Evolutionary conservation across 768 basidiomycete genomes (phyloP).

Genomic region (Kwoniella mangroviensis): DNA sequence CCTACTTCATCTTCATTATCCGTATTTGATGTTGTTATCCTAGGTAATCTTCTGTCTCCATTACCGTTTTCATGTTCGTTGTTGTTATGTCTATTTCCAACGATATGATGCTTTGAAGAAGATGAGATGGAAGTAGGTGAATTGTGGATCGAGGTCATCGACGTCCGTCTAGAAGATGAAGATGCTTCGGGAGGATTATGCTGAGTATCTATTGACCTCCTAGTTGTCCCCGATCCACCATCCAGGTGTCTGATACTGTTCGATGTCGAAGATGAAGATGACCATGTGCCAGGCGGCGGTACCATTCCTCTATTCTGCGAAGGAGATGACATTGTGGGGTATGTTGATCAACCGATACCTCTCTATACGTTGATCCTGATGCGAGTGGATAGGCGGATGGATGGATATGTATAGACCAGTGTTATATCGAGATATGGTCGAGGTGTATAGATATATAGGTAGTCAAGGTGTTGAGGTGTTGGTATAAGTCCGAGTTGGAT

Average conservation of each 20-base stretch:
- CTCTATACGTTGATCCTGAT: neutral
- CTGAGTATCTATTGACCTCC: slow-evolving; percentile 24
- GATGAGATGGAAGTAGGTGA: slow-evolving; percentile 30
- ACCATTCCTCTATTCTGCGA: slow-evolving; percentile 22
- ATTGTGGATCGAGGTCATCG: slow-evolving; percentile 24
- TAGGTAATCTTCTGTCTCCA: slow-evolving; percentile 14
- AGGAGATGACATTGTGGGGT: slow-evolving; percentile 17
- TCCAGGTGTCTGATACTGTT: neutral
- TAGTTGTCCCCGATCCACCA: neutral
- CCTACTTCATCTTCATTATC: slow-evolving; percentile 10
- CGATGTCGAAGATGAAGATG: slow-evolving; percentile 14
- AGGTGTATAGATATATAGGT: neutral
- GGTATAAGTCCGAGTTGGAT: neutral
- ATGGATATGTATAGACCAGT: neutral
- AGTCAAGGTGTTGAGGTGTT: neutral
- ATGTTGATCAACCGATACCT: neutral
- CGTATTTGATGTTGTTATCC: slow-evolving; percentile 32
- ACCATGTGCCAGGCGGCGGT: slow-evolving; percentile 20
- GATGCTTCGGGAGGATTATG: slow-evolving; percentile 8
- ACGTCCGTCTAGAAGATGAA: slow-evolving; percentile 24
- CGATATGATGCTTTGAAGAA: slow-evolving; percentile 22
- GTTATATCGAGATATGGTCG: neutral
- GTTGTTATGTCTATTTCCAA: neutral
- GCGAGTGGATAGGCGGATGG: neutral
- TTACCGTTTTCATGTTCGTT: neutral